phyloP scores from a whole-genome alignment of 805 yeast species.

The Ascoidea tarda region DNA sequence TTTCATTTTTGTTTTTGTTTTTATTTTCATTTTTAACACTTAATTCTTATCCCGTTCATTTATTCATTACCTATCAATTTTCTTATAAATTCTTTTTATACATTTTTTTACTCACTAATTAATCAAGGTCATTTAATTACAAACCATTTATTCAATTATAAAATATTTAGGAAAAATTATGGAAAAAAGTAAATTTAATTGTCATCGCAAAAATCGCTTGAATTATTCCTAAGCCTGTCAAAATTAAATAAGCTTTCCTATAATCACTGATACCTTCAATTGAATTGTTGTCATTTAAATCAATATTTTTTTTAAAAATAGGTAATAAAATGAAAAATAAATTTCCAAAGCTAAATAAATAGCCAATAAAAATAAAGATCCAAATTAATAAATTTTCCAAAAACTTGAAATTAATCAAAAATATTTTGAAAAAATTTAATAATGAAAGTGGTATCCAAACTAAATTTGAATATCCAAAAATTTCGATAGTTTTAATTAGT shows the following conservation, averaged over 20 bases:
- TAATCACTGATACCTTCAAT: not conserved
- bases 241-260: not conserved
- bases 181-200: not conserved
- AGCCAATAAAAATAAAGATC: constrained; percentile 47
- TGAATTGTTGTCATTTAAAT: not conserved
- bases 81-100: no score
- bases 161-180: not conserved
- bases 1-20: no score
- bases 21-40: no score
- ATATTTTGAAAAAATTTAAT: constrained; percentile 40
- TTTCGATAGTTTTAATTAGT: constrained; percentile 47
- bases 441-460: constrained; percentile 80
- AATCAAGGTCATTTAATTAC: no score
- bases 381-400: constrained; percentile 42
- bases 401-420: constrained; percentile 29
- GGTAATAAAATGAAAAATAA: constrained; percentile 32
- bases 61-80: no score
- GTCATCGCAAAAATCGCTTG: not conserved
- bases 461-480: constrained; percentile 76
- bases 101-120: no score
- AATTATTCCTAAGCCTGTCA: not conserved
- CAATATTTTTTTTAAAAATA: constrained; percentile 17
- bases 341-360: constrained; percentile 42
- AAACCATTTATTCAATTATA: no score
- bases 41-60: no score